Conservation (phyloP, 306 rosid species). For the Cucumis melo region DNA sequence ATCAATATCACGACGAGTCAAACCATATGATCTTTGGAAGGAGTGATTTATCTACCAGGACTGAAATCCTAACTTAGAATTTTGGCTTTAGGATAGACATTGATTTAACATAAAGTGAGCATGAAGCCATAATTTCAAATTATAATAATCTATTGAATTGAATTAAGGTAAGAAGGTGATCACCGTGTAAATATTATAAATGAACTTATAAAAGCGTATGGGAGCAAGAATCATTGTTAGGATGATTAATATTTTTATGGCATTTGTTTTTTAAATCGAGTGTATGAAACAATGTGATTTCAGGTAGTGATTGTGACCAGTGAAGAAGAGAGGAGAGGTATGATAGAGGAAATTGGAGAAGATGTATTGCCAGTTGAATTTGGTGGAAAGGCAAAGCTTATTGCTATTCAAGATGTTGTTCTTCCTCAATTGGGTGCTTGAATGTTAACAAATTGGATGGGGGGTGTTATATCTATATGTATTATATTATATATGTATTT, state of each 20-base stretch:
- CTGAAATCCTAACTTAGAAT: neutral
- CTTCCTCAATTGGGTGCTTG: constrained; percentile 24
- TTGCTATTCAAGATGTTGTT: constrained; percentile 46
- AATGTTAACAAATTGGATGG: constrained; percentile 4
- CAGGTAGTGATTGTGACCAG: constrained; percentile 65
- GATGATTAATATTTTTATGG: neutral
- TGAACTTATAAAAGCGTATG: neutral
- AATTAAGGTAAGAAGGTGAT: neutral
- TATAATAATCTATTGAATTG: too few species aligned
- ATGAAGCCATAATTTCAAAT: too few species aligned
- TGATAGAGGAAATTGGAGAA: constrained; percentile 55
- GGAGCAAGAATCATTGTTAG: neutral
- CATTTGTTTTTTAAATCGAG: neutral
- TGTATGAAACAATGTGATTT: neutral
- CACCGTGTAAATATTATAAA: neutral
- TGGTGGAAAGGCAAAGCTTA: constrained; percentile 67
- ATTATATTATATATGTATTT: neutral
- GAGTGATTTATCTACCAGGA: neutral
- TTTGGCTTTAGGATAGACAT: neutral
- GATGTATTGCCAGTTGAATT: constrained; percentile 66
- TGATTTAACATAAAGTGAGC: too few species aligned
- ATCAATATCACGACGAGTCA: too few species aligned
- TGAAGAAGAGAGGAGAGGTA: constrained; percentile 41
- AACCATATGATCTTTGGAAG: too few species aligned
- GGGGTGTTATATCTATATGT: neutral